Evolutionary conservation across 2,329 filamentous ascomycete species (phyloP), one percentile per base, ranked within the genome.

Genomic region (Celoporthe dispersa): DNA sequence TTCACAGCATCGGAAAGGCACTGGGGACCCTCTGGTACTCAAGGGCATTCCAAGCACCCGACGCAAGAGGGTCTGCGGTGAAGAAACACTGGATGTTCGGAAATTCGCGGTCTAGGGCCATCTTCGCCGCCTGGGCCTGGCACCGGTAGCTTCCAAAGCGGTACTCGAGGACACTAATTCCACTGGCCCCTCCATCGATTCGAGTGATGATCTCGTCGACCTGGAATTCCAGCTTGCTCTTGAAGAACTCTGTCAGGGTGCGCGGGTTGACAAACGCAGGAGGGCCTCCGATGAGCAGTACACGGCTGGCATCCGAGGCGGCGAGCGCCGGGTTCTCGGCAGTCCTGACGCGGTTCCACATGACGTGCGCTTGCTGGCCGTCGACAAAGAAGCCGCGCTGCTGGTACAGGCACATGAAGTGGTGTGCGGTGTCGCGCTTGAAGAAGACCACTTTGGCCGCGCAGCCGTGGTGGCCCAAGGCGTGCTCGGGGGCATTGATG

Each of bases 121-220:
- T 77, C 48, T 78, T 76, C 2, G 83, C 85, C 66, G 83, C 81
- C 77, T 87, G 82, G 0, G 86, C 81, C 80, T 89, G 87, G 76
- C 84, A 86, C 0, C 86, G 82, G 70, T 82, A 88, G 68, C 85
- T 87, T 0, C 84, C 85, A 73, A 89, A 89, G 14, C 82, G 80
- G 73, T 83, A 86, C 79, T 88, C 86, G 19, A 86, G 72, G 2
- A 83, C 79, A 44, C 51, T 39, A 62, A n/a, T 4, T 31, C 74
- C 31, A 79, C 77, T 37, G 28, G 25, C 7, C 4, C 39, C 39
- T 0, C 72, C 71, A 0, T 71, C 73, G 1, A 72, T 76, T 35
- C 72, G 69, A 25, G 76, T 73, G 2, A 78, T 72, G 67, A 86
- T 76, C 63, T 78, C 74, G 70, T 88, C 87, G 9, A 84, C 70